These are phyloP conservation scores for Carex arenaria DNA, from an alignment of 202 grass and related monocot species.

Conservation along the genomic window DNA sequence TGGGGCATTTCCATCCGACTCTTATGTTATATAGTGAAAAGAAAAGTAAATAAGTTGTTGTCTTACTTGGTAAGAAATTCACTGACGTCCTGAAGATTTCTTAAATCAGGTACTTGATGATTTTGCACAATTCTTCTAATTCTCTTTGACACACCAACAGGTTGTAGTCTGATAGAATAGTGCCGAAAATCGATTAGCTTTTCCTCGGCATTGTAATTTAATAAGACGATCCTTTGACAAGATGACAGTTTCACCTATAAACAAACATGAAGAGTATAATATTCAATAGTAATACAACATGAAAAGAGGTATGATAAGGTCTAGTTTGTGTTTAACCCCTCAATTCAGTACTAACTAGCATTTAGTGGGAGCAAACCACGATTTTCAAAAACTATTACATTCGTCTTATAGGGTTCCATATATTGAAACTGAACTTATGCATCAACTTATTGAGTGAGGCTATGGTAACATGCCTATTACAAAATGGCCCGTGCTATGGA, in stretches of 20 bases:
- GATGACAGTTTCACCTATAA: slow-evolving; percentile 65
- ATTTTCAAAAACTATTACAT: neutral
- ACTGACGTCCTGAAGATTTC: slow-evolving; percentile 74
- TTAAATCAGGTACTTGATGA: slow-evolving; percentile 77
- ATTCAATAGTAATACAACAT: slow-evolving; percentile 5
- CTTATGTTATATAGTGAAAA: neutral
- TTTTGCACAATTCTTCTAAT: slow-evolving; percentile 84
- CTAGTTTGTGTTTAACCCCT: neutral
- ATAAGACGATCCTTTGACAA: slow-evolving; percentile 65
- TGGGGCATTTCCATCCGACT: too few species aligned
- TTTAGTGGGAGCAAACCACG: neutral
- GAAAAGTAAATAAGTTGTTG: neutral
- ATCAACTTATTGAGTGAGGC: neutral
- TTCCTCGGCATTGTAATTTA: slow-evolving; percentile 72
- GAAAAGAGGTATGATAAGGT: neutral
- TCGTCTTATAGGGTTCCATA: neutral
- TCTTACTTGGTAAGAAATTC: slow-evolving; percentile 90
- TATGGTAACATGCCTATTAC: too few species aligned
- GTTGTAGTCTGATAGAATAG: slow-evolving; percentile 77
- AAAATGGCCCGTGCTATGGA: too few species aligned
- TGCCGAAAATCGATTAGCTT: slow-evolving; percentile 71
- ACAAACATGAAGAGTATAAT: neutral
- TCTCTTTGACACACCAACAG: slow-evolving; percentile 72
- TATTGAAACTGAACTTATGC: neutral
- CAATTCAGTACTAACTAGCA: neutral